These are phyloP conservation scores for Pseudogymnoascus sp. DNA, from an alignment of 2,329 filamentous ascomycete genomes.

Conservation along the genomic window DNA sequence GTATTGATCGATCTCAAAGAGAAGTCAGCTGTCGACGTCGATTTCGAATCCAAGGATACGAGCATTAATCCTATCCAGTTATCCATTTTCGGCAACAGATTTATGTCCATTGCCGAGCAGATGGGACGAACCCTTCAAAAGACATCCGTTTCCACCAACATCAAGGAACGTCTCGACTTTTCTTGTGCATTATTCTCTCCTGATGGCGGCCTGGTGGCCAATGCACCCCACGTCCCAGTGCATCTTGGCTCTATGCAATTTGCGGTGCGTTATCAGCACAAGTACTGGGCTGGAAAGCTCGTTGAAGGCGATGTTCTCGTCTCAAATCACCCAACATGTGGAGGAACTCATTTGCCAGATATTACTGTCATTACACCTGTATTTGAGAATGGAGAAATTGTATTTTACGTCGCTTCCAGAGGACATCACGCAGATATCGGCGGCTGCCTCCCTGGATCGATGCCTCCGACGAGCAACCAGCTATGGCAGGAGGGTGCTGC, in stretches of 20 bases:
- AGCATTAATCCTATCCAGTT: constrained; percentile 64
- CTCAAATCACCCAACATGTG: constrained; percentile 72
- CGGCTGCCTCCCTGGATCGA: constrained; percentile 71
- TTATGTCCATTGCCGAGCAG: constrained; percentile 78
- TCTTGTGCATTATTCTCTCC: constrained; percentile 72
- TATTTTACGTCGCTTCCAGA: constrained; percentile 74
- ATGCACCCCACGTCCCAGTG: constrained; percentile 69
- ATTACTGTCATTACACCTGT: constrained; percentile 76
- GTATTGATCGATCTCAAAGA: constrained; percentile 61
- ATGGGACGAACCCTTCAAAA: constrained; percentile 72
- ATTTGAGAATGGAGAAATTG: constrained; percentile 61
- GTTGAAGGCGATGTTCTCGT: constrained; percentile 72
- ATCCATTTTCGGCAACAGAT: constrained; percentile 68
- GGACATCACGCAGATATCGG: constrained; percentile 82
- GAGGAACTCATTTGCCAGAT: constrained; percentile 75
- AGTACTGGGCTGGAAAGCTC: constrained; percentile 67
- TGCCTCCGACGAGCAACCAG: constrained; percentile 67
- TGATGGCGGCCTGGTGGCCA: constrained; percentile 65
- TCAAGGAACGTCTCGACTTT: constrained; percentile 74
- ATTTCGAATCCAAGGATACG: constrained; percentile 29
- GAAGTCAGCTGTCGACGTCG: constrained; percentile 5
- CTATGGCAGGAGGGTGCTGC: constrained; percentile 57
- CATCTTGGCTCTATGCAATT: constrained; percentile 64
- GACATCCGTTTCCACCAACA: constrained; percentile 67
- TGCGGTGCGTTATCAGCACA: constrained; percentile 59